Conservation (phyloP, 192 early-diverging fungal species). For the Coemansia sp. region DNA sequence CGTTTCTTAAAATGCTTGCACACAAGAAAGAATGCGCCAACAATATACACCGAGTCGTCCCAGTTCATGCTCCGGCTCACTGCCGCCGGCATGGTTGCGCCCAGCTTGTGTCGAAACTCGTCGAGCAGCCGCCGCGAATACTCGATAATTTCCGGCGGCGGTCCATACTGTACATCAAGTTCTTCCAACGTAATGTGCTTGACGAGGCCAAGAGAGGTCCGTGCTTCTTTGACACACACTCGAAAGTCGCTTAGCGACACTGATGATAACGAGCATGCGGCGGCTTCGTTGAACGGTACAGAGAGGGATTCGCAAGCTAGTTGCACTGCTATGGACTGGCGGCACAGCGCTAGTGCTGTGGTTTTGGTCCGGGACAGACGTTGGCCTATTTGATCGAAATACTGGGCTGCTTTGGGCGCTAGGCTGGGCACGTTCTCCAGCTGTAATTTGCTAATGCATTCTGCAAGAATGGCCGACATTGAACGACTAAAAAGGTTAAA, state of each 20-base stretch:
- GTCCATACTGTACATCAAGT: slow-evolving; percentile 44
- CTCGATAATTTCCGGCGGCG: slow-evolving; percentile 31
- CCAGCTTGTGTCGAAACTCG: slow-evolving; percentile 31
- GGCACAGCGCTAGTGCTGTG: slow-evolving; percentile 23
- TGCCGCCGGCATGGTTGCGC: slow-evolving; percentile 26
- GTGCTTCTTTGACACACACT: slow-evolving; percentile 28
- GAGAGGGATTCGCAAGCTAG: slow-evolving; percentile 48
- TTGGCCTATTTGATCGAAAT: slow-evolving; percentile 38
- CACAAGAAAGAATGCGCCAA: slow-evolving; percentile 33
- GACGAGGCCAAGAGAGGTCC: slow-evolving; percentile 35
- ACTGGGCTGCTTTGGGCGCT: slow-evolving; percentile 47
- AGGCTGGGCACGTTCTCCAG: slow-evolving; percentile 36
- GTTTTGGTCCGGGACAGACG: slow-evolving; percentile 20
- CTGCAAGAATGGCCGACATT: slow-evolving; percentile 36
- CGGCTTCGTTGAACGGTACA: slow-evolving; percentile 44
- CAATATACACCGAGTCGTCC: slow-evolving; percentile 45
- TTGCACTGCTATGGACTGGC: slow-evolving; percentile 37
- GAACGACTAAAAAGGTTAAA: background rate
- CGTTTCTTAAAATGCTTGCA: slow-evolving; percentile 49
- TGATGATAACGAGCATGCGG: slow-evolving; percentile 38
- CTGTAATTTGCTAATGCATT: slow-evolving; percentile 28
- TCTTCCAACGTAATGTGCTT: slow-evolving; percentile 47
- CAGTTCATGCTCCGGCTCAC: slow-evolving; percentile 38
- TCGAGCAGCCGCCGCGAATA: slow-evolving; percentile 26
- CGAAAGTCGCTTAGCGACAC: slow-evolving; percentile 28